phyloP scores from a whole-genome alignment of 2,329 filamentous ascomycete species.

The Phyllosticta citribraziliensis region DNA sequence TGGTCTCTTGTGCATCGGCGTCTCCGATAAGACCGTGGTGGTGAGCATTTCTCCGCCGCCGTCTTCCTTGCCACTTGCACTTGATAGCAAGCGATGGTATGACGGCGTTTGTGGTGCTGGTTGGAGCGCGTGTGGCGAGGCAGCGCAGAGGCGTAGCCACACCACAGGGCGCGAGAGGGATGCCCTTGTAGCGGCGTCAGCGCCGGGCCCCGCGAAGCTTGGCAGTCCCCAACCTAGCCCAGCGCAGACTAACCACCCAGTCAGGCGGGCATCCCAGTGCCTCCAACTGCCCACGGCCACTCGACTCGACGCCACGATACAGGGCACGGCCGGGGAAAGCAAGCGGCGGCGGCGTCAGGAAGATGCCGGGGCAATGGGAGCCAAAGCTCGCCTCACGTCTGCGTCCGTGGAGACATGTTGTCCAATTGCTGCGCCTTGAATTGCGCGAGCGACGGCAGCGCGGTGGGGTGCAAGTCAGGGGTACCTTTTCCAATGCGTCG shows the following conservation, averaged over 20 bases:
- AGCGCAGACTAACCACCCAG: not conserved
- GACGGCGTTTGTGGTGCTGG: not conserved
- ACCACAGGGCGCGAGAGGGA: not conserved
- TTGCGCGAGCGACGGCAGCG: not conserved
- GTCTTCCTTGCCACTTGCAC: not conserved
- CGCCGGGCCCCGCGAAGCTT: not conserved
- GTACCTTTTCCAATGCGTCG: not conserved
- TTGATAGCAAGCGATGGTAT: not conserved
- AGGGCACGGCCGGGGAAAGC: not conserved
- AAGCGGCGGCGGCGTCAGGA: not conserved
- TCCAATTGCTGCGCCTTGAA: not conserved
- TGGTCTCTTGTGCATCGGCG: not conserved
- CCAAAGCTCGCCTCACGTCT: not conserved
- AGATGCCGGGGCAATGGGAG: not conserved
- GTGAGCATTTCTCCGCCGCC: not conserved
- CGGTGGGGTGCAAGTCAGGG: not conserved
- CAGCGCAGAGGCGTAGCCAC: not conserved
- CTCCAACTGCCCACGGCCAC: not conserved
- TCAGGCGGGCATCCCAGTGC: not conserved
- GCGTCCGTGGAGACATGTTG: not conserved
- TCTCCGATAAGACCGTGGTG: not conserved
- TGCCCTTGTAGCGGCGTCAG: not conserved
- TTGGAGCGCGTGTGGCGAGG: not conserved
- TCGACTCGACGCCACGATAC: not conserved
- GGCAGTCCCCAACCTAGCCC: not conserved